Conservation (phyloP, 139 green algal genomes). For the Auxenochlorella protothecoides region DNA sequence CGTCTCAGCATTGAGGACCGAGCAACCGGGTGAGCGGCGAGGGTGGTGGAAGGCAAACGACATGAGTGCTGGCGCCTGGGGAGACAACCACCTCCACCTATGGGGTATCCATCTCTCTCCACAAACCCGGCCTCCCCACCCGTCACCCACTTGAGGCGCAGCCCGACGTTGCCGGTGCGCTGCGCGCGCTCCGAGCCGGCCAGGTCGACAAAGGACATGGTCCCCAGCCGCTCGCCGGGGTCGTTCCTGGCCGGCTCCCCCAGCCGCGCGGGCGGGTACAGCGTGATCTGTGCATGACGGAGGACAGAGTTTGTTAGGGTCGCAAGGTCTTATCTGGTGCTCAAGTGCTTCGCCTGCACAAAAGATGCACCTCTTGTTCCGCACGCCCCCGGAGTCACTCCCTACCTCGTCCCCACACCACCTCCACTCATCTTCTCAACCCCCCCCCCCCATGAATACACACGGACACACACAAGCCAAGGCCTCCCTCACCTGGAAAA, state of each 20-base stretch:
- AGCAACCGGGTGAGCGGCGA: no score
- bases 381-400: no score
- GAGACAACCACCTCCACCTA: no score
- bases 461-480: background rate
- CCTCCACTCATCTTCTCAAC: background rate
- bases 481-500: slow-evolving; percentile 46
- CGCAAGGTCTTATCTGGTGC: background rate
- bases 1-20: background rate
- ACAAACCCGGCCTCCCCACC: no score
- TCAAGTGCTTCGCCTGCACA: background rate
- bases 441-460: background rate
- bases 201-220: slow-evolving; percentile 65
- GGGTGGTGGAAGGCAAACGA: no score
- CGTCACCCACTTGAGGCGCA: slow-evolving; percentile 42
- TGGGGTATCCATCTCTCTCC: no score
- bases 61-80: no score
- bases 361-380: background rate
- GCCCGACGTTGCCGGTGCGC: slow-evolving; percentile 55
- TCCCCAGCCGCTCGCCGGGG: slow-evolving; percentile 15
- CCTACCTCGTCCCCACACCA: background rate
- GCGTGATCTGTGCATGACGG: slow-evolving; percentile 6
- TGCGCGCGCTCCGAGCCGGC: slow-evolving; percentile 58
- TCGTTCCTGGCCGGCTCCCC: background rate
- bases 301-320: background rate
- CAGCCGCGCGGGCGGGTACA: slow-evolving; percentile 8